Percentiles rank a stretch among this genome's conserved stretches.
phyloP scores from a whole-genome alignment of 352 stramenopile species.

The Globisporangium recalcitrans region DNA sequence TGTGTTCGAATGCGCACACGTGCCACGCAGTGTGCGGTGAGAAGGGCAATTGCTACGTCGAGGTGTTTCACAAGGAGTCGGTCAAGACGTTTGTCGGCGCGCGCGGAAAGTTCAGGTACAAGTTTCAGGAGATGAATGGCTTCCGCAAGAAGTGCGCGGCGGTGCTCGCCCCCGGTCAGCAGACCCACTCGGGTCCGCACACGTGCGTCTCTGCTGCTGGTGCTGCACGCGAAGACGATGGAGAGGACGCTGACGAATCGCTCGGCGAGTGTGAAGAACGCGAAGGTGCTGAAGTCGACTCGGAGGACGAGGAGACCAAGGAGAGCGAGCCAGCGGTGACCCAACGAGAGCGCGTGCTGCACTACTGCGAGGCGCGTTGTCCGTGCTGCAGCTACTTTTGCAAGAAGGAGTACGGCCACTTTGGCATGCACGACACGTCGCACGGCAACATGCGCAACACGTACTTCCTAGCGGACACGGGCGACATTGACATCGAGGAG shows the following conservation, averaged over 20 bases:
- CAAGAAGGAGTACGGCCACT: constrained; percentile 51
- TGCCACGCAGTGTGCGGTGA: constrained; percentile 54
- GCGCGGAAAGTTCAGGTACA: constrained; percentile 63
- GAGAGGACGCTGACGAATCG: constrained; percentile 10
- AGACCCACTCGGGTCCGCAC: constrained; percentile 41
- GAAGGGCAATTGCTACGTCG: constrained; percentile 57
- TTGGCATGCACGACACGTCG: constrained; percentile 47
- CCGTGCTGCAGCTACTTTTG: constrained; percentile 78
- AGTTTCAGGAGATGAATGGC: constrained; percentile 78
- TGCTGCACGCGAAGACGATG: constrained; percentile 8
- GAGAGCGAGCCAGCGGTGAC: neutral
- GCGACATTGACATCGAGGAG: constrained; percentile 67
- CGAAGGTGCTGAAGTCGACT: neutral
- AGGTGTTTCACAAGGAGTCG: constrained; percentile 66
- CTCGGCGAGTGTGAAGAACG: neutral
- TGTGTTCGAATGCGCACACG: constrained; percentile 48
- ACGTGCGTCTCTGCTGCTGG: constrained; percentile 26
- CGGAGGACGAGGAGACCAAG: neutral
- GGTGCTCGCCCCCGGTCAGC: constrained; percentile 33
- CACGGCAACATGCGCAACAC: constrained; percentile 84
- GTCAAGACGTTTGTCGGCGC: constrained; percentile 58
- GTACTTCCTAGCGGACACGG: constrained; percentile 50
- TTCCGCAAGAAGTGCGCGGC: constrained; percentile 53
- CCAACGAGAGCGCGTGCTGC: constrained; percentile 19
- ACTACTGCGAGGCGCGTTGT: constrained; percentile 68